Evolutionary conservation across 176 grass and related monocot genomes (phyloP), one percentile per base, ranked within the genome.

Genomic region (Bromus sterilis): DNA sequence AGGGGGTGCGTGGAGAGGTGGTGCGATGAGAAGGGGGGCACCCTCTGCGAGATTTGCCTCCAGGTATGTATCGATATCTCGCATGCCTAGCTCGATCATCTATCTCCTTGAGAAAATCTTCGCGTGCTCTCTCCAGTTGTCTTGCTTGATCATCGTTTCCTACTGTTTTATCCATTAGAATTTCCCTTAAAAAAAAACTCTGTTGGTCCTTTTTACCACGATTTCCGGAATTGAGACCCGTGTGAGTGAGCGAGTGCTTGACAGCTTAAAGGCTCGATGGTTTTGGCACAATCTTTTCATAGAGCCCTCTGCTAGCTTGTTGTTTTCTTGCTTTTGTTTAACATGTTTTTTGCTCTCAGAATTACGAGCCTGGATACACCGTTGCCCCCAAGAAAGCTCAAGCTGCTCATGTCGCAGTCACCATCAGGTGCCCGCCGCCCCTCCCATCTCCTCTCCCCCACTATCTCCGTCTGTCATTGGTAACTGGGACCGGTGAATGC

Each of bases 11-110:
- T 69, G 66, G 35, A 69, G 66, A 23, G 66, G 7, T 69, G 66
- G 66, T 69, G 66, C 66, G 66, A 41, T 23, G 66, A 69, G 21
- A 69, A 69, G 66, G 66, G 66, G 35, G 41, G 66, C 66, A 25
- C 66, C 11, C 20, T 69, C 66, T 69, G 66, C n/a, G 66, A 69
- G 66, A 41, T 69, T 69, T 69, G 66, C 66, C 66, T 69, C 66
- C 35, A 69, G 66, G 66, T 69, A 25, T 31, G 58, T 25, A 24
- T 29, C 11, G 56, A n/a, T 59, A 58, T 3, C 57, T 62, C 59
- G 13, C 15, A 7, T 37, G 9, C 7, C 36, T 4, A 4, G 15
- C 58, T 16, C 34, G 34, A 10, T 20, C 35, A 40, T 68, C 10
- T 24, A 31, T 32, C 59, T 62, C 13, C 28, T 62, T 32, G 59